These are phyloP conservation scores for Nitzschia palea DNA, from an alignment of 108 stramenopile species.

Conservation along the genomic window DNA sequence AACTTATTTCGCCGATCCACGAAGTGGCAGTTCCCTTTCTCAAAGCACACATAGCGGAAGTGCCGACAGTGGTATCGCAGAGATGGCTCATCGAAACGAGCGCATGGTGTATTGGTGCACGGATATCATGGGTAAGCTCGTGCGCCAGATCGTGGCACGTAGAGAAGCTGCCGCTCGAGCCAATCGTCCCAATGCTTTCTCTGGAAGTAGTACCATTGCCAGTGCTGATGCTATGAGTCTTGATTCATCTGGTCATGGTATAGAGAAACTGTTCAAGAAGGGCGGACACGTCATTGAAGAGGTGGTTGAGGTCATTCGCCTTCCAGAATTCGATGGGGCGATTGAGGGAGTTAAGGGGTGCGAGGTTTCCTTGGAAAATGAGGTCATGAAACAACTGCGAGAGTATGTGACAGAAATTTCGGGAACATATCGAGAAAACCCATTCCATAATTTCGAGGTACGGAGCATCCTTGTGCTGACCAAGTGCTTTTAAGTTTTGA, in stretches of 20 bases:
- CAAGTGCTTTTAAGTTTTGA: background rate
- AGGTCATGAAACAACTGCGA: constrained; percentile 3
- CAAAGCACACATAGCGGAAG: background rate
- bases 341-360: background rate
- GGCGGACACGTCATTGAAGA: constrained; percentile 16
- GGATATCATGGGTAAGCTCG: constrained; percentile 1
- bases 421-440: background rate
- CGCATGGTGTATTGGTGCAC: constrained; percentile 3
- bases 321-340: background rate
- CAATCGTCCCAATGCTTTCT: background rate
- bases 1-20: constrained; percentile 3
- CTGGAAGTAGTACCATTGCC: background rate
- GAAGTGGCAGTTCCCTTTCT: background rate
- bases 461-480: too few species aligned
- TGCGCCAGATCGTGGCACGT: constrained; percentile 7
- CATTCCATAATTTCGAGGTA: constrained; percentile 18
- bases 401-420: constrained; percentile 14
- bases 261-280: background rate
- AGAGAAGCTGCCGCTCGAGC: background rate
- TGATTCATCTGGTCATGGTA: background rate
- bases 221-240: background rate
- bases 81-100: background rate
- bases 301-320: constrained; percentile 9
- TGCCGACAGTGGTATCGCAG: background rate
- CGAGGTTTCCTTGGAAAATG: background rate